Conservation (phyloP, 371 early-diverging fungal genomes). For the Mucor sp. region DNA sequence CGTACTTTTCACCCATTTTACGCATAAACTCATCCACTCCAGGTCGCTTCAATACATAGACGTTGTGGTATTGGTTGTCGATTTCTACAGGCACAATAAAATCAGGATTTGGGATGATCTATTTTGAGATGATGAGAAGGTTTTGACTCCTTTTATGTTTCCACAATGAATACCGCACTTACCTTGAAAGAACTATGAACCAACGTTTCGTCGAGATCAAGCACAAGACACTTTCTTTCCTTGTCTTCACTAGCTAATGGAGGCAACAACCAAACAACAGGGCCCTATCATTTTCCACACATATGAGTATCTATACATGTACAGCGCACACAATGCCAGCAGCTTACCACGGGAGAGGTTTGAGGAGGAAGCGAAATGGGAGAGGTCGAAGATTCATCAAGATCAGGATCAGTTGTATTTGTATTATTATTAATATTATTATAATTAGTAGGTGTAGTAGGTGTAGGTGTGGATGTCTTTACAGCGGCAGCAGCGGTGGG, state of each 20-base stretch:
- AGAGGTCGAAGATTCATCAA: constrained; percentile 6
- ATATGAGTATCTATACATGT: background rate
- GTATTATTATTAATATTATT: constrained; percentile 5
- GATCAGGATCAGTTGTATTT: background rate
- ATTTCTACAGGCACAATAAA: constrained; percentile 90
- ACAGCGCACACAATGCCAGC: background rate
- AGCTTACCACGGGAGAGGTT: constrained; percentile 21
- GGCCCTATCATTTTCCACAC: constrained; percentile 14
- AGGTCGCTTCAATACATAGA: constrained; percentile 95
- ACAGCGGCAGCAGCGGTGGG: background rate
- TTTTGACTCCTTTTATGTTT: background rate
- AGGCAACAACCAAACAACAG: constrained; percentile 39
- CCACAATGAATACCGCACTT: constrained; percentile 1
- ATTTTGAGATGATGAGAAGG: background rate
- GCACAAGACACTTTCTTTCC: constrained; percentile 56
- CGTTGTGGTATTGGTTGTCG: constrained; percentile 89
- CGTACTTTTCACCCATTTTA: constrained; percentile 86
- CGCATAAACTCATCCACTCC: constrained; percentile 93
- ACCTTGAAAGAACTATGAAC: constrained; percentile 69
- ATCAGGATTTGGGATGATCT: constrained; percentile 82
- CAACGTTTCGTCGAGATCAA: constrained; percentile 71
- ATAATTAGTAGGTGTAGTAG: background rate
- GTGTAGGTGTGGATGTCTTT: background rate
- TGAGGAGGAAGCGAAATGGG: constrained; percentile 21
- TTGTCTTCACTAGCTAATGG: constrained; percentile 43